Evolutionary conservation across 1,139 yeast species (phyloP), one percentile per base, ranked within the genome.

Genomic region (Diutina pseudorugosa): DNA sequence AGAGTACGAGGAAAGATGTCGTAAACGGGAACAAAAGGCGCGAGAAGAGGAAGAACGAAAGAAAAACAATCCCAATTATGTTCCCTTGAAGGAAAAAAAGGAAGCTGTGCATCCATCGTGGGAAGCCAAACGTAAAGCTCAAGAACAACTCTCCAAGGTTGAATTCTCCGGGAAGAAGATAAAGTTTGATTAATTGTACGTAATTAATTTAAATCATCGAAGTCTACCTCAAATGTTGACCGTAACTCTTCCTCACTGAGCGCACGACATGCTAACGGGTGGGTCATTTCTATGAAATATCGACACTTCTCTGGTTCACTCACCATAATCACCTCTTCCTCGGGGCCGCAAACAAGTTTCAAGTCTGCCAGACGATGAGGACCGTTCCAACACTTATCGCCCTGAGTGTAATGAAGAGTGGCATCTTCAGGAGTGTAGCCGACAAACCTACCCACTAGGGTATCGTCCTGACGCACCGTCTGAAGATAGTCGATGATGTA

Each of bases 311-410:
- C 95, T 1, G 95, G 93, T 67, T 94, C 99, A 49, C 83, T 73
- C 4, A 91, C 95, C 2, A 81, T 67, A 30, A 82, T 53, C 33
- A 94, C 69, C 55, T 76, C 72, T 48, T 77, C 70, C 2, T 71
- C 68, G 3, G 70, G 64, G 0, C 95, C 95, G 67, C 99, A 94
- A 20, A 71, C 70, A 55, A 93, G 64, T 27, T 74, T 73, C 2
- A 88, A 82, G 11, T 67, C 68, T 0, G 90, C 91, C 41, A 84
- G 77, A 63, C 99, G 79, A 30, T 71, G 66, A 2, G 98, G 98
- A 0, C 98, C 98, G 64, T 90, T 88, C 97, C 98, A 93, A 66
- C 99, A 94, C 62, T 76, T 77, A 51, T 82, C 82, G n/a, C 99
- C 99, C 40, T 73, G 65, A 5, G 65, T 71, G 62, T 72, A 91